Evolutionary conservation across 2,329 filamentous ascomycete species (phyloP).

Genomic region (Lasiodiplodia gonubiensis): DNA sequence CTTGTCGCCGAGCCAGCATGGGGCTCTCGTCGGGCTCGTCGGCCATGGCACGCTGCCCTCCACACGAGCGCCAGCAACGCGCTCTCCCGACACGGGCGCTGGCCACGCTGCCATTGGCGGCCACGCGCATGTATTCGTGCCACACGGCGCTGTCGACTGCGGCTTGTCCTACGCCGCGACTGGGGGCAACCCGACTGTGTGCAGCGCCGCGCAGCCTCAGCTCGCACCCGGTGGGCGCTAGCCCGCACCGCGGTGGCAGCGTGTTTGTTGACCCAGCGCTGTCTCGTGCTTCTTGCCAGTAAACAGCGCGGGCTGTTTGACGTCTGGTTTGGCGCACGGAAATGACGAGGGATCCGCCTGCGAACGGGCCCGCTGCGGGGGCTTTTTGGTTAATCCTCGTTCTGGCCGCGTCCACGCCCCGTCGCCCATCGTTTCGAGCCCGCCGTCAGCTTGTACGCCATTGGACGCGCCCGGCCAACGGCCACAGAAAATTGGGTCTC

Average conservation of each 20-base stretch:
- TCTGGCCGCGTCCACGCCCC: conserved; percentile 18
- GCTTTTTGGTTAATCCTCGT: neutral
- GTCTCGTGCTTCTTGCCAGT: conserved; percentile 18
- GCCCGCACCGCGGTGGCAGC: neutral
- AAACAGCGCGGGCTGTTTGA: conserved; percentile 23
- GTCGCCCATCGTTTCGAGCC: conserved; percentile 11
- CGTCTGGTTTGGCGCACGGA: conserved; percentile 13
- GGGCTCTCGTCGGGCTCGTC: neutral
- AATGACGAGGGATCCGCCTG: conserved; percentile 21
- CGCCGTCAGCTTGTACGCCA: conserved; percentile 16
- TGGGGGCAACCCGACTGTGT: conserved; percentile 23
- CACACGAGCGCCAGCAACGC: conserved; percentile 1
- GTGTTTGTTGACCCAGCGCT: conserved; percentile 15
- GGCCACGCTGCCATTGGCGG: conserved; percentile 19
- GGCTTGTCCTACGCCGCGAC: conserved; percentile 15
- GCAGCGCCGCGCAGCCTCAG: conserved; percentile 13
- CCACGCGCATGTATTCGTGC: conserved; percentile 21
- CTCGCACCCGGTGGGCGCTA: conserved; percentile 16
- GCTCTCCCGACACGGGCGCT: conserved; percentile 6
- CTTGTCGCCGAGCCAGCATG: neutral
- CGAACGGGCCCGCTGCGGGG: conserved; percentile 16
- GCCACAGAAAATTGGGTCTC: conserved; percentile 21
- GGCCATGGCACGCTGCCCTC: neutral
- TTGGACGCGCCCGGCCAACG: conserved; percentile 18
- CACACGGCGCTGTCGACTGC: conserved; percentile 8